Base-by-base conservation (phyloP, 2,329 filamentous ascomycete genomes). In the Phyllachora maydis region DNA sequence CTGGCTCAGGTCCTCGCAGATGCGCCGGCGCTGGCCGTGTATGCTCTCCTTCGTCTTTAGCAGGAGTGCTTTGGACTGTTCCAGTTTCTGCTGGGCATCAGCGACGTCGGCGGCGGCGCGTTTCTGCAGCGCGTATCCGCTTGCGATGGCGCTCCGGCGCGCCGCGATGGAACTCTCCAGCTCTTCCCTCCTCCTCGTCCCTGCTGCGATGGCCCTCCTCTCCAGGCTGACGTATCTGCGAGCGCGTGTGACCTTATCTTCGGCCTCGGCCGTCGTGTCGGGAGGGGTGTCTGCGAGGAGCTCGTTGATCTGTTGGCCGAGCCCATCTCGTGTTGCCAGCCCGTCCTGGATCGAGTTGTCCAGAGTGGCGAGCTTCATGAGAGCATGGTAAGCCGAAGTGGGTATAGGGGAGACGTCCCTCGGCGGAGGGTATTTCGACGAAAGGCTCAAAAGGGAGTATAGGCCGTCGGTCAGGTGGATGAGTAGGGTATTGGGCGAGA, bases 301-400 rank as follows among this genome's bases (percentile, higher is more conserved):
- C 1, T 53, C 42, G 32, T 77, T 77, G 32, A 93, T 90, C 32
- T 92, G 78, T n/a, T 59, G 50, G 22, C 78, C 68, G 6, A 95
- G 56, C 25, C 61, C 59, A 29, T 76, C 67, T 9, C 76, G 68
- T 0, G 79, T 90, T 2, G 70, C 65, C 7, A 92, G 51, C 2
- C 82, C 82, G 45, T 95, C 85, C 41, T 90, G 81, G 13, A 93
- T 78, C 26, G 82, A 91, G 41, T 76, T 78, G 31, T 92, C 81
- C 10, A 95, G 58, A 28, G 83, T 92, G 5, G 78, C 73, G 8
- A 95, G 57, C 29, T 77, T 73, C 71, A 93, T 85, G 11, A 95
- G 55, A 2, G 77, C 68, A 38, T 81, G 82, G 43, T 91, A 93
- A 0, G 82, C 82, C 0, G 81, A 82, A 0, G 75, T 82, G 0